phyloP scores from a whole-genome alignment of 176 grass and related monocot species.

The Tillandsia fasciculata region DNA sequence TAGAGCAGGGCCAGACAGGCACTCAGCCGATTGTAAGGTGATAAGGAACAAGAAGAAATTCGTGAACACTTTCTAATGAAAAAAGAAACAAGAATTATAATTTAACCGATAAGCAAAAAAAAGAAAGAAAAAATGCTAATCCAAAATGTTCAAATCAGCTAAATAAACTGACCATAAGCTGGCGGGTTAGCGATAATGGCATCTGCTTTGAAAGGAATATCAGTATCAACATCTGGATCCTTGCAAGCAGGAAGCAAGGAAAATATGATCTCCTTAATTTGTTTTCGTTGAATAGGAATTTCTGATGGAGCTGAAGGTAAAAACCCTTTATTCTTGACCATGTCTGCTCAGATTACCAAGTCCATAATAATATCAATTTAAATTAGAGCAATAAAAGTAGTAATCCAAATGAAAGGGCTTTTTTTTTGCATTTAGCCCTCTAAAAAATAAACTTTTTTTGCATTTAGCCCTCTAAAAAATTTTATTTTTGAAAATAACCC shows the following conservation, averaged over 20 bases:
- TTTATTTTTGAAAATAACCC: too few species aligned
- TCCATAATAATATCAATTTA: neutral
- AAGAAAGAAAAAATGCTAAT: slow-evolving; percentile 5
- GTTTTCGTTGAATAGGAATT: slow-evolving; percentile 86
- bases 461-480: too few species aligned
- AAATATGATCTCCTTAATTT: slow-evolving; percentile 92
- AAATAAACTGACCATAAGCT: slow-evolving; percentile 62
- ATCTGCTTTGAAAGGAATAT: slow-evolving; percentile 63
- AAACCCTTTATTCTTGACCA: slow-evolving; percentile 99
- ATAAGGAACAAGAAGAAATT: too few species aligned
- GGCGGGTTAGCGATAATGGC: slow-evolving; percentile 96
- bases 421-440: too few species aligned
- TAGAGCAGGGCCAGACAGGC: too few species aligned
- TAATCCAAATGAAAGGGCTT: neutral
- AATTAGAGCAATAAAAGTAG: neutral
- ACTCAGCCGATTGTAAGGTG: too few species aligned
- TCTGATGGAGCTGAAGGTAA: slow-evolving; percentile 83
- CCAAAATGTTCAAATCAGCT: neutral
- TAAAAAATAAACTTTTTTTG: too few species aligned
- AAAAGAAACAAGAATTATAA: neutral
- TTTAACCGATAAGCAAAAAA: neutral
- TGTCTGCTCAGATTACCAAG: slow-evolving; percentile 49
- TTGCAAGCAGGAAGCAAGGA: slow-evolving; percentile 71
- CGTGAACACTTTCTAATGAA: too few species aligned
- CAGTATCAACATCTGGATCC: slow-evolving; percentile 56